phyloP scores from a whole-genome alignment of 208 protist species.

The Herpetomonas samuelpessoai region DNA sequence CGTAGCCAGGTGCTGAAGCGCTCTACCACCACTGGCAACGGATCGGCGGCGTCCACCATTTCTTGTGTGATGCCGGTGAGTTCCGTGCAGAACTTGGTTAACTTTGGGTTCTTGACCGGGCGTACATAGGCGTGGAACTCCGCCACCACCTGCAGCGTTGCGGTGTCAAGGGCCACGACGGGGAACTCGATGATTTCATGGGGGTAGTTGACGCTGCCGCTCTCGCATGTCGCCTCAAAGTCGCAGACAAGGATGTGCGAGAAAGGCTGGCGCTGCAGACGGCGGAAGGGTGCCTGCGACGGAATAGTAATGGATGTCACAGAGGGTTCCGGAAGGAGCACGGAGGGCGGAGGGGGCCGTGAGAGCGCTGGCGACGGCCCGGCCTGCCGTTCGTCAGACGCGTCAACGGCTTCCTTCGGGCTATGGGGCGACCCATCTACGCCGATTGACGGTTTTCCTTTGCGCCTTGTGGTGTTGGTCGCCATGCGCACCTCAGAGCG shows the following conservation, averaged over 20 bases:
- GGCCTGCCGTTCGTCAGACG: too few relatives aligned
- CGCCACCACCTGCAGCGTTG: conserved; percentile 52
- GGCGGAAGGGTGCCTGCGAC: conserved; percentile 23
- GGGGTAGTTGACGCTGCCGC: conserved; percentile 49
- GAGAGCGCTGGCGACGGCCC: too few relatives aligned
- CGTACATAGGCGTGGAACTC: conserved; percentile 92
- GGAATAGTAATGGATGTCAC: conserved; percentile 26
- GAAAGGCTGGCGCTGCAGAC: conserved; percentile 70
- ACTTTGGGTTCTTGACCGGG: conserved; percentile 63
- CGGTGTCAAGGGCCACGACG: conserved; percentile 86
- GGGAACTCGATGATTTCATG: conserved; percentile 98
- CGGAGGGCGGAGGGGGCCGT: too few relatives aligned
- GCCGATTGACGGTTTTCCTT: too few relatives aligned
- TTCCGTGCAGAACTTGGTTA: conserved; percentile 92
- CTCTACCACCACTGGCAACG: conserved; percentile 57
- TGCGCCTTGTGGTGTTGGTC: too few relatives aligned
- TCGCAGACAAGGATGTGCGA: conserved; percentile 90
- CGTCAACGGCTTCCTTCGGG: too few relatives aligned
- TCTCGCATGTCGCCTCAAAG: conserved; percentile 92
- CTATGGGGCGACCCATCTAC: too few relatives aligned
- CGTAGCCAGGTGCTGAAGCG: conserved; percentile 67
- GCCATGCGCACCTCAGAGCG: conserved; percentile 34
- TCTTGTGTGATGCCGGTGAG: conserved; percentile 96
- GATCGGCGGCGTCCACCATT: conserved; percentile 71
- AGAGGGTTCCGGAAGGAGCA: not conserved